Conservation (phyloP, 768 basidiomycete species). For the Lactarius evosmus region DNA sequence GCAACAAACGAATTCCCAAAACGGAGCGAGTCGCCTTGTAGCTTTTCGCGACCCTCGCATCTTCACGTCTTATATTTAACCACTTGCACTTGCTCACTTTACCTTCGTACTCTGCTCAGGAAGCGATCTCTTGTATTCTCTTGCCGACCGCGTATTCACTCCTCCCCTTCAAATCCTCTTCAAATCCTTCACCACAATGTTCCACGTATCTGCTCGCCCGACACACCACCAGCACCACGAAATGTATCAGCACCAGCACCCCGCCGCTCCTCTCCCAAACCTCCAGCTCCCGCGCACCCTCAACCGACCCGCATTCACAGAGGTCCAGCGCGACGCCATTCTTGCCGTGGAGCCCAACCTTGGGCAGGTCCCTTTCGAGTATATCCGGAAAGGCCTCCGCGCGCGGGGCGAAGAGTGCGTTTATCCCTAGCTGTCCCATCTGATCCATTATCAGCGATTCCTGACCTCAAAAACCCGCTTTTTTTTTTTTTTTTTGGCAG, state of each 20-base stretch:
- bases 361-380: slow-evolving; percentile 55
- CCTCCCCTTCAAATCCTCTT: background rate
- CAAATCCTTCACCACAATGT: slow-evolving; percentile 21
- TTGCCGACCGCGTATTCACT: background rate
- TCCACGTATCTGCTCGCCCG: slow-evolving; percentile 25
- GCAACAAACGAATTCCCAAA: slow-evolving; percentile 29
- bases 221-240: slow-evolving; percentile 21
- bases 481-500: background rate
- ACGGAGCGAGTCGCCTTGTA: slow-evolving; percentile 24
- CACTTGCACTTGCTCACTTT: slow-evolving; percentile 9
- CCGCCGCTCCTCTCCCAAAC: slow-evolving; percentile 33
- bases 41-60: slow-evolving; percentile 20
- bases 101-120: slow-evolving; percentile 26
- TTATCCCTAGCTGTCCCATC: background rate
- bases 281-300: slow-evolving; percentile 74
- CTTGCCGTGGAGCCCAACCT: slow-evolving; percentile 52
- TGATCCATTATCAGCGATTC: background rate
- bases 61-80: slow-evolving; percentile 26
- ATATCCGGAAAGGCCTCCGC: slow-evolving; percentile 53
- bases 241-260: slow-evolving; percentile 27
- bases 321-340: slow-evolving; percentile 55
- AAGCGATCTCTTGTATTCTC: slow-evolving; percentile 11
- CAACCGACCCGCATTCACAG: slow-evolving; percentile 54
- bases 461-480: background rate
- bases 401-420: slow-evolving; percentile 46